phyloP scores from a whole-genome alignment of 352 stramenopile species.

The Vaucheria bursata region DNA sequence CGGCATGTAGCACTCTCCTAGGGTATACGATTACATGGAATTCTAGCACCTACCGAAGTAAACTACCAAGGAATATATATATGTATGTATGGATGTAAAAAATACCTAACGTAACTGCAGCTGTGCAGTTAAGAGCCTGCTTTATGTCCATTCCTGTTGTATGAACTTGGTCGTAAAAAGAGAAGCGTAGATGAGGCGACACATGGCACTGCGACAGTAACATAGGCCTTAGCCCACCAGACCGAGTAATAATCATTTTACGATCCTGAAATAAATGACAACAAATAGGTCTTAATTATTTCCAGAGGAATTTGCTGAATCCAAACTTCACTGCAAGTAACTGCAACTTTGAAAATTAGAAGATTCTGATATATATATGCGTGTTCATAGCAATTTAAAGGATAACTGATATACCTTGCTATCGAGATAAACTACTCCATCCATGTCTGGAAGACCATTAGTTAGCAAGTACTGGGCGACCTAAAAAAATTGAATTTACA shows the following conservation, averaged over 20 bases:
- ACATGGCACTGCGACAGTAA: slow-evolving; percentile 18
- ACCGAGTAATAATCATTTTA: slow-evolving; percentile 57
- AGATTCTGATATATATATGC: no score
- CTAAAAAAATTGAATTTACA: slow-evolving; percentile 48
- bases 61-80: no score
- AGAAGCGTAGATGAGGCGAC: slow-evolving; percentile 58
- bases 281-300: no score
- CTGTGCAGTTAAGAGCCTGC: slow-evolving; percentile 67
- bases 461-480: slow-evolving; percentile 72
- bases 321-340: no score
- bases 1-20: no score
- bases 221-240: neutral
- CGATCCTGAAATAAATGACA: no score
- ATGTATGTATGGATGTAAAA: no score
- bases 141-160: slow-evolving; percentile 84
- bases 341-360: no score
- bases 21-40: no score
- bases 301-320: no score
- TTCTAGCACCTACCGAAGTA: no score
- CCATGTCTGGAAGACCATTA: slow-evolving; percentile 58
- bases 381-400: no score
- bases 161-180: slow-evolving; percentile 85
- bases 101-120: slow-evolving; percentile 63
- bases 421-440: slow-evolving; percentile 80
- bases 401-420: slow-evolving; percentile 46